Evolutionary conservation across 805 yeast genomes (phyloP).

Genomic region (Yamadazyma insecticola): DNA sequence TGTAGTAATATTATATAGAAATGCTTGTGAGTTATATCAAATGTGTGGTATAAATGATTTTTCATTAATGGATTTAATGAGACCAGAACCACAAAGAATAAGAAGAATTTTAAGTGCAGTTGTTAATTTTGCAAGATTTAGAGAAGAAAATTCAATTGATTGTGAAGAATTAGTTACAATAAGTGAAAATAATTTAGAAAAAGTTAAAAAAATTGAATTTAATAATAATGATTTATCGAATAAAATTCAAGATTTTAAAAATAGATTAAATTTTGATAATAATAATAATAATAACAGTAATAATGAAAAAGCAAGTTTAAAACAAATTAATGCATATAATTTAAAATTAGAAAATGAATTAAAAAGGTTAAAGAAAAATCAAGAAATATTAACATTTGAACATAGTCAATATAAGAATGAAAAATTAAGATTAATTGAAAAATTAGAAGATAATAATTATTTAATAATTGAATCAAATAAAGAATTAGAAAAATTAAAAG

Average conservation of each 20-base stretch:
- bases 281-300: conserved; percentile 5
- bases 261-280: conserved; percentile 26
- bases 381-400: conserved; percentile 57
- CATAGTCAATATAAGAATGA: conserved; percentile 61
- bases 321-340: conserved; percentile 43
- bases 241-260: conserved; percentile 26
- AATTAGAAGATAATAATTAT: conserved; percentile 58
- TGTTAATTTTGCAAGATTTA: conserved; percentile 78
- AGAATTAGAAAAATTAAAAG: conserved; percentile 55
- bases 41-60: conserved; percentile 79
- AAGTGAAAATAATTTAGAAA: conserved; percentile 46
- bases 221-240: conserved; percentile 16
- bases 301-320: conserved; percentile 32
- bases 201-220: conserved; percentile 25
- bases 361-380: conserved; percentile 53
- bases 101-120: conserved; percentile 73
- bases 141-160: conserved; percentile 71
- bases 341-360: conserved; percentile 57
- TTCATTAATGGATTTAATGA: conserved; percentile 63
- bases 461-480: conserved; percentile 52
- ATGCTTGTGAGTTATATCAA: conserved; percentile 56
- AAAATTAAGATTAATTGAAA: conserved; percentile 53
- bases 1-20: conserved; percentile 53
- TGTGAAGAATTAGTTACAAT: conserved; percentile 58
- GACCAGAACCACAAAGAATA: conserved; percentile 69